Evolutionary conservation across 2,329 filamentous ascomycete species (phyloP), one percentile per base, ranked within the genome.

Genomic region (Claviceps sp.): DNA sequence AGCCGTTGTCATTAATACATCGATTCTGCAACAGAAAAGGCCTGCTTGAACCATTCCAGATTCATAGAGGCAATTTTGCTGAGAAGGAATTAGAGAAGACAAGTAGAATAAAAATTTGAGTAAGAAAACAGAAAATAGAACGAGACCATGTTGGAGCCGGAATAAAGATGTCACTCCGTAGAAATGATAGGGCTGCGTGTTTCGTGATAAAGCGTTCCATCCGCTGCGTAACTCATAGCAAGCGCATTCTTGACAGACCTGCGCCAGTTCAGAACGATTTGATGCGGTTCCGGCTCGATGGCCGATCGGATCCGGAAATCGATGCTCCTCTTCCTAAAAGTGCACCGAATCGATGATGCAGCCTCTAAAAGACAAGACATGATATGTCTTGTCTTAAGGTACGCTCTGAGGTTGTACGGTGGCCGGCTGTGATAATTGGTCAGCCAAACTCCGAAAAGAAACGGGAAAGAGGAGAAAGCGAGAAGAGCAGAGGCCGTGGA

Each of bases 381-480:
- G 16, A 10, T 4, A 14, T 16, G 22, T 5, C 2, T 7, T 13
- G 5, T 30, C 41, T 51, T 51, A 55, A 16, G 52, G 52, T 22
- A 55, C 53, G 62, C 77, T 80, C 62, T 80, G 77, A 44, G 77
- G 76, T 51, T 77, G 73, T 42, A 80, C 72, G 57, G 68, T 73
- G 22, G 77, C 76, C 55, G 77, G 77, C 76, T 80, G 53, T 37
- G 3, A 7, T 42, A 41, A 30, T 40, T 37, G 24, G 55, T 54
- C 19, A 57, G 41, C n/a, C 30, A 17, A 8, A 16, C 37, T 17
- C 22, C 7, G 14, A 26, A 37, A n/a, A 48, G 39, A 5, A 22
- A 22, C 41, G 3, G 10, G 37, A 47, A 37, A 47, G 24, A 13
- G 11, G 13, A 16, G 14, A 7, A 37, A 37, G 30, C 6, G 22